Conservation (phyloP, 306 rosid genomes). For the Cucumis cinereus region DNA sequence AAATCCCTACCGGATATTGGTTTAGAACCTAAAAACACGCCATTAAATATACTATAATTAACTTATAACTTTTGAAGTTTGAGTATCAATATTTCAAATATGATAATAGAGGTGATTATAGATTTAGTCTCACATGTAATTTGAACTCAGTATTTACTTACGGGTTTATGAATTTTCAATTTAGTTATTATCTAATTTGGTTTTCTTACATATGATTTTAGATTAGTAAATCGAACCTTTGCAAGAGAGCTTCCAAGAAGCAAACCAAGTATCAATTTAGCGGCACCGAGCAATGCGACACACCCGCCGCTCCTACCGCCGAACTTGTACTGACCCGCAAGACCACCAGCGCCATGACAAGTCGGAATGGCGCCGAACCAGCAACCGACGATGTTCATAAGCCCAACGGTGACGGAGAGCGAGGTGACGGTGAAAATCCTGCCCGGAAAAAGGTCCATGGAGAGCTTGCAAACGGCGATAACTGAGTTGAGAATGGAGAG, state of each 20-base stretch:
- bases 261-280: slow-evolving; percentile 43
- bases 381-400: slow-evolving; percentile 60
- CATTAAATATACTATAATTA: no score
- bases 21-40: slow-evolving; percentile 10
- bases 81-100: no score
- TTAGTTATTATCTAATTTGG: no score
- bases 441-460: slow-evolving; percentile 53
- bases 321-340: slow-evolving; percentile 74
- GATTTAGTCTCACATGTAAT: no score
- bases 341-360: slow-evolving; percentile 78
- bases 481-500: slow-evolving; percentile 59
- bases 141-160: no score
- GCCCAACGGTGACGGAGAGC: slow-evolving; percentile 62
- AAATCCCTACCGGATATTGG: slow-evolving; percentile 49
- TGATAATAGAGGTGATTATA: no score
- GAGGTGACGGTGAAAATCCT: slow-evolving; percentile 51
- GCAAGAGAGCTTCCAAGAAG: slow-evolving; percentile 48
- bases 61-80: no score
- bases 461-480: slow-evolving; percentile 51
- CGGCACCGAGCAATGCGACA: slow-evolving; percentile 60
- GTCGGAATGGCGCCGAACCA: slow-evolving; percentile 83
- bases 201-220: no score
- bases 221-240: slow-evolving; percentile 9
- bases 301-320: slow-evolving; percentile 86
- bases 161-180: no score